phyloP scores from a whole-genome alignment of 306 rosid species.

The Rosa rugosa region DNA sequence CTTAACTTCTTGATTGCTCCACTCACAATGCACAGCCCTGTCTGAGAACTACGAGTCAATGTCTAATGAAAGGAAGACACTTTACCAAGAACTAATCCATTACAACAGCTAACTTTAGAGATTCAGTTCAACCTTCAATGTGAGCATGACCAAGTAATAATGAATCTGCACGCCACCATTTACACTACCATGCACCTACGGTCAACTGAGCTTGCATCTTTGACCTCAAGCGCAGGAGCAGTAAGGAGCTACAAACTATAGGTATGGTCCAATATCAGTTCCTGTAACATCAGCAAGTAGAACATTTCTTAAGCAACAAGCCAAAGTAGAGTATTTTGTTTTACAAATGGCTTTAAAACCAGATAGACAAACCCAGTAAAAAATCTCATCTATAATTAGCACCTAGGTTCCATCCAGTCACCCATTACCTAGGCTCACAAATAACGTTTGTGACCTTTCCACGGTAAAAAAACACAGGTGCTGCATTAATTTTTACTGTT shows the following conservation, averaged over 20 bases:
- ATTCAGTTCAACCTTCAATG: constrained; percentile 2
- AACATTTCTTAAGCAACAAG: not conserved
- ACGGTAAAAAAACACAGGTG: not conserved
- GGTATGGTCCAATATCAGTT: constrained; percentile 30
- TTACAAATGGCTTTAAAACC: not conserved
- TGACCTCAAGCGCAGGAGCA: constrained; percentile 29
- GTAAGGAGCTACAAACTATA: constrained; percentile 25
- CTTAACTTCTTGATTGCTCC: constrained; percentile 1
- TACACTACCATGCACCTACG: constrained; percentile 10
- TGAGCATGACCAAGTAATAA: constrained; percentile 15
- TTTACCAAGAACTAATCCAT: constrained; percentile 16
- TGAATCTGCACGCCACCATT: constrained; percentile 31
- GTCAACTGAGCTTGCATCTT: constrained; percentile 35
- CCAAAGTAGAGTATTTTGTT: not conserved
- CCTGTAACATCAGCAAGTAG: constrained; percentile 32
- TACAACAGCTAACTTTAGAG: not conserved
- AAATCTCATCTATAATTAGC: not conserved
- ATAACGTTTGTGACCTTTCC: not conserved
- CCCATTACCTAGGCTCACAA: not conserved
- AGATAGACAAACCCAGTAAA: not conserved
- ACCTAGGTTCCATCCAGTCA: constrained; percentile 11
- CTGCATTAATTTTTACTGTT: not conserved
- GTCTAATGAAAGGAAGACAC: constrained; percentile 10
- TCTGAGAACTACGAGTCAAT: constrained; percentile 27
- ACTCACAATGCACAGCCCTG: constrained; percentile 19